Conservation (phyloP, 257 asterid genomes). For the Thymus mandschuricus region DNA sequence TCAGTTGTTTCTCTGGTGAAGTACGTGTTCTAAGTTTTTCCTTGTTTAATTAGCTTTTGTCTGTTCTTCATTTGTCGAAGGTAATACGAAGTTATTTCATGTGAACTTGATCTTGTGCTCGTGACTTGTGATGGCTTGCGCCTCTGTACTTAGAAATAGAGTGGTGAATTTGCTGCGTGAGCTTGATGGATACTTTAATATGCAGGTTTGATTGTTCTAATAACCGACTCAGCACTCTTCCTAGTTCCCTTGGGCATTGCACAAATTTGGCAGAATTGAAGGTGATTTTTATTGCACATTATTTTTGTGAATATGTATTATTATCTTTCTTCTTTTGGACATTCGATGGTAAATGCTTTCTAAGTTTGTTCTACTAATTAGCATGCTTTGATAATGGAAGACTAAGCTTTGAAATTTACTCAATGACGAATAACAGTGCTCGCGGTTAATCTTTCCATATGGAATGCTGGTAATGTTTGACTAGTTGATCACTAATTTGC, state of each 20-base stretch:
- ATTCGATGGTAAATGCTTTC: not conserved
- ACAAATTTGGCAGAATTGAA: constrained; percentile 70
- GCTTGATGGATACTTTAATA: constrained; percentile 25
- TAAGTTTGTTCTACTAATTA: not conserved
- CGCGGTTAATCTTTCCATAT: not conserved
- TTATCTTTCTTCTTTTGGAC: constrained; percentile 9
- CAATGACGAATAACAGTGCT: not conserved
- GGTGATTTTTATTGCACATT: constrained; percentile 47
- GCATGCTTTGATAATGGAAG: too few relatives aligned
- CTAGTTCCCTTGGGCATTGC: constrained; percentile 78
- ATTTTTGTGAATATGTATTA: constrained; percentile 6
- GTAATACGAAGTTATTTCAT: not conserved
- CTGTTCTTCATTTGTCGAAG: too few relatives aligned
- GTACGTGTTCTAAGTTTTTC: constrained; percentile 47
- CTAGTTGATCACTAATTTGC: not conserved
- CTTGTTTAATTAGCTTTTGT: not conserved
- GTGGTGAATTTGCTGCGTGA: constrained; percentile 27
- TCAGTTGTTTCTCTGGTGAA: constrained; percentile 79
- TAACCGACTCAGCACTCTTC: constrained; percentile 70
- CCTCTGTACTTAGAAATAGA: constrained; percentile 14
- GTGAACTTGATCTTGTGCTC: not conserved
- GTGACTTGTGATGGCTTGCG: not conserved
- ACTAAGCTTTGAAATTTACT: too few relatives aligned
- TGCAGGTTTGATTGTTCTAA: constrained; percentile 94
- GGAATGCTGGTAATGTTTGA: not conserved